phyloP scores from a whole-genome alignment of 1,139 yeast genomes.

The Candida sp. region DNA sequence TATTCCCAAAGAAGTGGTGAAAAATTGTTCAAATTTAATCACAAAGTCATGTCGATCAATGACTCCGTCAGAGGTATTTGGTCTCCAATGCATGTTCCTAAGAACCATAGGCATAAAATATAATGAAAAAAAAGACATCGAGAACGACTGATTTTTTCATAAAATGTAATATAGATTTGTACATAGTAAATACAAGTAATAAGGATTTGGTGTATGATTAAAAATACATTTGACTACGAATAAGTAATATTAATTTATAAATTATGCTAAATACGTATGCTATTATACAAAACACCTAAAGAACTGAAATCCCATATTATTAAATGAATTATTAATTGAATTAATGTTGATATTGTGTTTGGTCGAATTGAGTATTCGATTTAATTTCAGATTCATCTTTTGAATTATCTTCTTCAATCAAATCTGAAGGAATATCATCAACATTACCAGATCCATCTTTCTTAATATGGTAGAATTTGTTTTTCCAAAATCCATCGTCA shows the following conservation, averaged over 20 bases:
- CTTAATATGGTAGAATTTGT: constrained; percentile 47
- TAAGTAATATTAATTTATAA: too few relatives aligned
- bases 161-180: not conserved
- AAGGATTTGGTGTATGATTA: too few relatives aligned
- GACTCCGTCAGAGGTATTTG: constrained; percentile 93
- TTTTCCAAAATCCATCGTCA: constrained; percentile 75
- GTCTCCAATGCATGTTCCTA: constrained; percentile 90
- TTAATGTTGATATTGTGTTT: too few relatives aligned
- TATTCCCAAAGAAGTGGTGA: constrained; percentile 39
- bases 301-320: not conserved
- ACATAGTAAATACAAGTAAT: constrained; percentile 1
- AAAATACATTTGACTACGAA: too few relatives aligned
- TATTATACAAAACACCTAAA: constrained; percentile 1
- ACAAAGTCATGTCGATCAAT: constrained; percentile 76
- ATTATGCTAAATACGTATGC: not conserved
- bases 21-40: constrained; percentile 42
- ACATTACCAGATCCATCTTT: constrained; percentile 12
- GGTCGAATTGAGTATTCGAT: not conserved
- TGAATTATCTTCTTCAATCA: constrained; percentile 8
- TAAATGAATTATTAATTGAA: too few relatives aligned
- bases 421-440: not conserved
- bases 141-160: not conserved
- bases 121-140: too few relatives aligned
- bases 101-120: constrained; percentile 64
- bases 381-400: constrained; percentile 2